A percentile compares a stretch with the other conserved stretches of the same genome.
Evolutionary conservation across 2,329 filamentous ascomycete species (phyloP).

Genomic region (Gremmenia infestans): DNA sequence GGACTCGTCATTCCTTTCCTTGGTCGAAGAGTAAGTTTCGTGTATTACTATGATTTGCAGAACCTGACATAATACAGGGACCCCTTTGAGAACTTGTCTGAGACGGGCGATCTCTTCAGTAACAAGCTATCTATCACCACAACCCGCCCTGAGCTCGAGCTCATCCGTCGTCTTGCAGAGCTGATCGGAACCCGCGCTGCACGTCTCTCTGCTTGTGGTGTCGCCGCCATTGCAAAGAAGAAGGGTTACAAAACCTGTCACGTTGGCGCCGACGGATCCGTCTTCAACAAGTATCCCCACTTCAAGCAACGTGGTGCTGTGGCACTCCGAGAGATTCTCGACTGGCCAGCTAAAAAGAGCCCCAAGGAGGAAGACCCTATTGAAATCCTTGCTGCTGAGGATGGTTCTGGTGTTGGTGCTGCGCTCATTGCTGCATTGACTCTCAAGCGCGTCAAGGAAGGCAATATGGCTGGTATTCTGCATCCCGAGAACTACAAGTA

Average conservation of each 20-base stretch:
- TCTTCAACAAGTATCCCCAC: constrained; percentile 99
- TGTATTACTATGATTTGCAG: constrained; percentile 22
- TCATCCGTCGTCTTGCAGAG: constrained; percentile 84
- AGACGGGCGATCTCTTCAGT: constrained; percentile 79
- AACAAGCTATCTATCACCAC: constrained; percentile 67
- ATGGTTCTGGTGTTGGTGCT: constrained; percentile 94
- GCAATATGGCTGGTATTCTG: constrained; percentile 59
- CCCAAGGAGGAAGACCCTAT: constrained; percentile 78
- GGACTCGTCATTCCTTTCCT: constrained; percentile 88
- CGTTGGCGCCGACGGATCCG: constrained; percentile 92
- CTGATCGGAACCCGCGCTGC: constrained; percentile 93
- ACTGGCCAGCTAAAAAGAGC: constrained; percentile 73
- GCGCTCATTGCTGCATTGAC: constrained; percentile 81
- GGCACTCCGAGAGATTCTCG: constrained; percentile 89
- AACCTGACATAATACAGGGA: constrained; percentile 52
- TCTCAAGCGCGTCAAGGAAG: constrained; percentile 57
- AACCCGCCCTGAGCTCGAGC: constrained; percentile 76
- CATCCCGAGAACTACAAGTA: constrained; percentile 58
- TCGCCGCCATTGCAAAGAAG: constrained; percentile 95
- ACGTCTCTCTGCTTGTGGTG: constrained; percentile 87
- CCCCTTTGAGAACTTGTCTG: constrained; percentile 89
- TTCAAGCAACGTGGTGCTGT: constrained; percentile 90
- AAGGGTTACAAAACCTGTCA: constrained; percentile 85
- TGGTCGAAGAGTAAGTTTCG: constrained; percentile 71
- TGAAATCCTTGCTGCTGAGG: constrained; percentile 83